Percentiles rank a stretch among this genome's conserved stretches.
Evolutionary conservation across 495 filamentous ascomycete species (phyloP).

Genomic region (Patellaria atrata): DNA sequence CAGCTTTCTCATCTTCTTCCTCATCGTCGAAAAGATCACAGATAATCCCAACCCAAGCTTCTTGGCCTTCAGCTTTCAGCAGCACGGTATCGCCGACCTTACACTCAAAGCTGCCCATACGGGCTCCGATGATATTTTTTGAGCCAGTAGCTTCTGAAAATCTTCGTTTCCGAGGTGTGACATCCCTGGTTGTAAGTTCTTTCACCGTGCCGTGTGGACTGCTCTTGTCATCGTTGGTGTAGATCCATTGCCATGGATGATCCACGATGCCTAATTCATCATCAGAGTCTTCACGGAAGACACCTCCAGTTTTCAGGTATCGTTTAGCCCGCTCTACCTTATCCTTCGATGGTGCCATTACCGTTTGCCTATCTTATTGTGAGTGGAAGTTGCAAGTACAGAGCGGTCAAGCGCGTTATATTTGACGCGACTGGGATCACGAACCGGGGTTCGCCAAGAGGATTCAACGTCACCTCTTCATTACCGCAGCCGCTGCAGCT

Average conservation of each 20-base stretch:
- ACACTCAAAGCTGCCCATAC: constrained; percentile 75
- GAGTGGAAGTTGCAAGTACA: too few relatives aligned
- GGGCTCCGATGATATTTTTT: constrained; percentile 56
- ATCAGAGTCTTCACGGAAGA: constrained; percentile 77
- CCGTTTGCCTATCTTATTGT: too few relatives aligned
- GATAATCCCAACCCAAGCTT: constrained; percentile 83
- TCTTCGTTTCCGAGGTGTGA: constrained; percentile 17
- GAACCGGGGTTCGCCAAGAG: too few relatives aligned
- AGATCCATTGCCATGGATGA: constrained; percentile 88
- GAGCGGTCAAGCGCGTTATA: too few relatives aligned
- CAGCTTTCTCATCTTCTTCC: constrained; percentile 37
- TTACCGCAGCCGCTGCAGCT: too few relatives aligned
- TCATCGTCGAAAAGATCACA: constrained; percentile 55
- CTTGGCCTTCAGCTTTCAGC: constrained; percentile 72
- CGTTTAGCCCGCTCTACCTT: constrained; percentile 36
- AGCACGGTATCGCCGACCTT: constrained; percentile 67
- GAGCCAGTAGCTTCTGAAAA: constrained; percentile 3
- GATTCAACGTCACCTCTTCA: too few relatives aligned
- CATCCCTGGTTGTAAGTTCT: constrained; percentile 3
- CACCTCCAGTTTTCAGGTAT: constrained; percentile 48
- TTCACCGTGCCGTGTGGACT: neutral
- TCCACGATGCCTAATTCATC: constrained; percentile 80
- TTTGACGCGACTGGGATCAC: too few relatives aligned
- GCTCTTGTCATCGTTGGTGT: constrained; percentile 31
- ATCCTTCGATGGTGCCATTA: too few relatives aligned